A percentile compares a stretch with the other conserved stretches of the same genome.
These are phyloP conservation scores for Cajanus cajan DNA, from an alignment of 306 rosid species.

Conservation along the genomic window DNA sequence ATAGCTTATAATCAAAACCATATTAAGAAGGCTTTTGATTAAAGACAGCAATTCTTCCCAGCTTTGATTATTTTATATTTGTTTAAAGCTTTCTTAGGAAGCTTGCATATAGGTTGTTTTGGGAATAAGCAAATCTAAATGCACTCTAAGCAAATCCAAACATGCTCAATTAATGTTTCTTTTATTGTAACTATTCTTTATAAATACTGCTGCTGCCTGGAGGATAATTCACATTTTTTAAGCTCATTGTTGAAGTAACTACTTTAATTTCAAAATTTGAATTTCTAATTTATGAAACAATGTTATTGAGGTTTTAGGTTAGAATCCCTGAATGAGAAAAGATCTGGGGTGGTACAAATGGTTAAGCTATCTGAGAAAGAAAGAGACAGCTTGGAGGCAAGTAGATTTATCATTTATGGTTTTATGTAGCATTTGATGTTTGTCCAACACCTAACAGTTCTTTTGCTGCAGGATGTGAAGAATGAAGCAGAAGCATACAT, in stretches of 20 bases:
- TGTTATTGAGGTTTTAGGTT: constrained; percentile 56
- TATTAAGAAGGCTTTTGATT: neutral
- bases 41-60: neutral
- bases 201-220: neutral
- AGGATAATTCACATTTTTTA: constrained; percentile 6
- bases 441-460: constrained; percentile 18
- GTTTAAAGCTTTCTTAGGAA: neutral
- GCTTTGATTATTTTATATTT: neutral
- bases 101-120: neutral
- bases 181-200: neutral
- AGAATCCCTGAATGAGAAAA: constrained; percentile 80
- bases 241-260: neutral
- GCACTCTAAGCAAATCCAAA: neutral
- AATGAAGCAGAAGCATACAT: constrained; percentile 92
- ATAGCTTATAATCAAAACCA: neutral
- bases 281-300: constrained; percentile 14
- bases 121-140: neutral
- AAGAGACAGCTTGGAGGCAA: constrained; percentile 89
- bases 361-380: constrained; percentile 97
- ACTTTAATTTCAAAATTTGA: neutral
- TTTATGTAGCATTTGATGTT: constrained; percentile 5
- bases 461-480: constrained; percentile 73
- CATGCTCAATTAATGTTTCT: neutral
- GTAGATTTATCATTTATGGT: constrained; percentile 36
- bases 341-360: constrained; percentile 96